Conservation (phyloP, 306 rosid species). For the Astragalus membranaceus region DNA sequence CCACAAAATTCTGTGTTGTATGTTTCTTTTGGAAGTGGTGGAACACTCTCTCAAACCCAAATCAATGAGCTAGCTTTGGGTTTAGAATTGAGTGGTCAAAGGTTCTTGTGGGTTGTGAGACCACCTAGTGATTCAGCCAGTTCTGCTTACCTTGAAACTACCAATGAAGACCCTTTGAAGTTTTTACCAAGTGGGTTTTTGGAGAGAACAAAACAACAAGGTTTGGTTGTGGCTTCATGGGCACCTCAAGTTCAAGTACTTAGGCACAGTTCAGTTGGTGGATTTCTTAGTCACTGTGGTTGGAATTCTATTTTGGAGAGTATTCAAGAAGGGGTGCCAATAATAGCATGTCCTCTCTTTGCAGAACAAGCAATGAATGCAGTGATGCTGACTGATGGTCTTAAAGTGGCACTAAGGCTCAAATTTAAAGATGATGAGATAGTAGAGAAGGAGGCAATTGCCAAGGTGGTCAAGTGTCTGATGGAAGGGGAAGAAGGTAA, state of each 20-base stretch:
- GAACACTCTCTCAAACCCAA: conserved; percentile 27
- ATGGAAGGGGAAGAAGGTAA: no score
- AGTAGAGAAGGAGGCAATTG: neutral
- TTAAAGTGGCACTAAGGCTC: neutral
- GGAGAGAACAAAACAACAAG: conserved; percentile 18
- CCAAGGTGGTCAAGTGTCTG: neutral
- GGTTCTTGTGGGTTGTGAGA: neutral
- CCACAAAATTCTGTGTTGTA: conserved; percentile 15
- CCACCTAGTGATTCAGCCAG: neutral
- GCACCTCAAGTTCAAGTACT: conserved; percentile 28
- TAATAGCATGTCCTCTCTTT: neutral
- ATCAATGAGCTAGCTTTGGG: conserved; percentile 26
- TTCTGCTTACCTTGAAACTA: conserved; percentile 12
- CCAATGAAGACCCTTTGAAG: neutral
- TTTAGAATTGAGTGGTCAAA: neutral
- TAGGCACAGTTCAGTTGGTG: neutral
- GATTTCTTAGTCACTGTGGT: neutral
- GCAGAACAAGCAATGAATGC: neutral
- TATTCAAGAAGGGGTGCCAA: neutral
- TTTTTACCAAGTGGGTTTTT: neutral
- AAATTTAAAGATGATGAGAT: neutral
- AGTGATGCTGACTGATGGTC: neutral
- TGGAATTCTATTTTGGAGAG: neutral
- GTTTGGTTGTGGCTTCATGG: conserved; percentile 28
- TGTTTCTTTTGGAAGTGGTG: conserved; percentile 36